Percentiles rank a stretch among this genome's conserved stretches.
These are phyloP conservation scores for Casuarina equisetifolia DNA, from an alignment of 306 rosid genomes.

Conservation along the genomic window DNA sequence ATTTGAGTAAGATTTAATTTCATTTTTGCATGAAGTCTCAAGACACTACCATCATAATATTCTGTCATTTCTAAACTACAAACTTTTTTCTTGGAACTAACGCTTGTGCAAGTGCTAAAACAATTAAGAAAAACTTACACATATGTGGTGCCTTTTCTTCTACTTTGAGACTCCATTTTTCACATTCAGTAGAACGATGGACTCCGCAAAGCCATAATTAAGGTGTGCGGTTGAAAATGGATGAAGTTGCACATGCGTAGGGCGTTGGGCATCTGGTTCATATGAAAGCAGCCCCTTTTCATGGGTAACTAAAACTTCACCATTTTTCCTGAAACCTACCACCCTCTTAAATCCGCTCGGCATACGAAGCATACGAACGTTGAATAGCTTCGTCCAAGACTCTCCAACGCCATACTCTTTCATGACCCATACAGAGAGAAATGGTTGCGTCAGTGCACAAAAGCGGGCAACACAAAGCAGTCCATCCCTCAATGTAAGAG, in stretches of 20 bases:
- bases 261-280: not conserved
- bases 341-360: not conserved
- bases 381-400: slow-evolving; percentile 22
- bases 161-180: not conserved
- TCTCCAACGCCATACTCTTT: slow-evolving; percentile 15
- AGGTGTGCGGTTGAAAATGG: too few relatives aligned
- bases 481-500: not conserved
- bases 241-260: not conserved
- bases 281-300: slow-evolving; percentile 14
- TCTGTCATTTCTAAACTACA: too few relatives aligned
- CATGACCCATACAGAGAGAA: slow-evolving; percentile 17
- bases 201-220: not conserved
- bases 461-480: slow-evolving; percentile 1
- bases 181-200: not conserved
- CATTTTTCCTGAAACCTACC: slow-evolving; percentile 5
- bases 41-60: too few relatives aligned
- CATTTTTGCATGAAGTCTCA: too few relatives aligned
- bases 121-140: too few relatives aligned
- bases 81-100: too few relatives aligned
- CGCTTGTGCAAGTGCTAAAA: too few relatives aligned
- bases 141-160: too few relatives aligned
- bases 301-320: slow-evolving; percentile 3
- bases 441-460: not conserved
- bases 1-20: too few relatives aligned
- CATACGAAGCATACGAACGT: not conserved